A percentile compares a stretch with the other conserved stretches of the same genome.
phyloP scores from a whole-genome alignment of 371 early-diverging fungal genomes.

The Mucor sp. region DNA sequence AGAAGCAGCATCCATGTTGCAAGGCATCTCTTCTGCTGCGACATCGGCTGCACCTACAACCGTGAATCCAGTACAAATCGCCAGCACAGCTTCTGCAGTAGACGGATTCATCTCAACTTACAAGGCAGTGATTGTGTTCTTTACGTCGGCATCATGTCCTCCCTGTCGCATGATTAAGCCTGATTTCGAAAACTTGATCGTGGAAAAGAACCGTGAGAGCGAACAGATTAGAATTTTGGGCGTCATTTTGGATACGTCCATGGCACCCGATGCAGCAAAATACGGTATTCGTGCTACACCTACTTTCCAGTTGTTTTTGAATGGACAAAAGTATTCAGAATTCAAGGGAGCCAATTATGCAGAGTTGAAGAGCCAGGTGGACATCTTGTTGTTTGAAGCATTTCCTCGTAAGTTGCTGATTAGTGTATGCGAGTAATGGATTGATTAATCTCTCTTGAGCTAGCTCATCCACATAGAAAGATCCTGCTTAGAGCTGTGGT shows the following conservation, averaged over 20 bases:
- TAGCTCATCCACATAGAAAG: conserved; percentile 70
- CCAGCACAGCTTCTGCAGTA: conserved; percentile 33
- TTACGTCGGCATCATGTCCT: conserved; percentile 73
- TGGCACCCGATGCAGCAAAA: conserved; percentile 56
- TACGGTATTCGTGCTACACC: conserved; percentile 70
- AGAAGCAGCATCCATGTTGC: conserved; percentile 26
- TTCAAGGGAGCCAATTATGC: conserved; percentile 70
- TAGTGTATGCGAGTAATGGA: not conserved
- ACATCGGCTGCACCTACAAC: conserved; percentile 38
- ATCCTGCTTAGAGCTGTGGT: conserved; percentile 38
- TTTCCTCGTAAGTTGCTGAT: conserved; percentile 61
- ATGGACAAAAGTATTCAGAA: conserved; percentile 61
- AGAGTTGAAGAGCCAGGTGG: conserved; percentile 64
- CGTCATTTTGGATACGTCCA: conserved; percentile 63
- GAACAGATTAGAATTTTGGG: conserved; percentile 51
- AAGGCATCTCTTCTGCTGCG: conserved; percentile 41
- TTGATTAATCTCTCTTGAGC: not conserved
- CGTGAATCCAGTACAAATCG: conserved; percentile 31
- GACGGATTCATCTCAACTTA: conserved; percentile 45
- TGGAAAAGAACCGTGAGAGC: conserved; percentile 42
- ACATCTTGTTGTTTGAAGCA: conserved; percentile 64
- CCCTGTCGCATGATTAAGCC: conserved; percentile 78
- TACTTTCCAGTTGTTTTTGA: conserved; percentile 67
- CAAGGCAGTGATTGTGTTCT: conserved; percentile 68
- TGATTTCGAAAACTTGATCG: conserved; percentile 63